Conservation (phyloP, 108 stramenopile genomes). For the Nannochloropsis salina region DNA sequence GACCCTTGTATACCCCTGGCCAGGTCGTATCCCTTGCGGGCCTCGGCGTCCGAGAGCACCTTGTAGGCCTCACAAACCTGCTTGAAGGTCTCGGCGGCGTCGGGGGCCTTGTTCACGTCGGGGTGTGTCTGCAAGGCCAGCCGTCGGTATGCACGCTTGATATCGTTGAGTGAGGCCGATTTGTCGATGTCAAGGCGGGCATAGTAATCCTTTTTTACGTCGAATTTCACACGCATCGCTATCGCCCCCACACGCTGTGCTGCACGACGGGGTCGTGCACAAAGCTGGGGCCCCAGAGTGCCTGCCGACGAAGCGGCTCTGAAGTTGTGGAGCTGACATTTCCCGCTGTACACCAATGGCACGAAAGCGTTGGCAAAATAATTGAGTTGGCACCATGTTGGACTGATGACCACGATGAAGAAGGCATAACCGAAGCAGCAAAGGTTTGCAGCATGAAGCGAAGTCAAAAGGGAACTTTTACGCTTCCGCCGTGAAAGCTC, state of each 20-base stretch:
- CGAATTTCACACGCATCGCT: background rate
- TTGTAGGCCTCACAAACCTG: constrained; percentile 42
- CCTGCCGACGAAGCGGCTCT: background rate
- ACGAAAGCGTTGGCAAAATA: too few species aligned
- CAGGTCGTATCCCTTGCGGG: constrained; percentile 28
- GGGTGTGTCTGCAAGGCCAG: constrained; percentile 44
- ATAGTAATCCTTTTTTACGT: background rate
- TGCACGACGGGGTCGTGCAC: background rate
- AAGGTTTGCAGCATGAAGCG: too few species aligned
- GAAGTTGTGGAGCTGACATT: too few species aligned
- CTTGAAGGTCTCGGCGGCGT: constrained; percentile 30
- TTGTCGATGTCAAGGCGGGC: constrained; percentile 21
- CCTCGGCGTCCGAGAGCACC: constrained; percentile 41
- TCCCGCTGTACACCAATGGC: too few species aligned
- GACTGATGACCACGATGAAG: too few species aligned
- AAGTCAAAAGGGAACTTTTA: too few species aligned
- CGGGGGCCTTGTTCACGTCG: constrained; percentile 41
- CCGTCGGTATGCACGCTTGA: constrained; percentile 46
- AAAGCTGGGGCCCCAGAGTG: background rate
- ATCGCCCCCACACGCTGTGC: background rate
- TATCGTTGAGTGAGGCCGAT: constrained; percentile 41
- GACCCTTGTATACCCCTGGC: background rate
- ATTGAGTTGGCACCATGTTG: too few species aligned
- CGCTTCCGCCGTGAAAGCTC: too few species aligned
- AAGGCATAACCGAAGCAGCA: too few species aligned